phyloP scores from a whole-genome alignment of 2,329 filamentous ascomycete genomes.

The Alternaria arborescens region DNA sequence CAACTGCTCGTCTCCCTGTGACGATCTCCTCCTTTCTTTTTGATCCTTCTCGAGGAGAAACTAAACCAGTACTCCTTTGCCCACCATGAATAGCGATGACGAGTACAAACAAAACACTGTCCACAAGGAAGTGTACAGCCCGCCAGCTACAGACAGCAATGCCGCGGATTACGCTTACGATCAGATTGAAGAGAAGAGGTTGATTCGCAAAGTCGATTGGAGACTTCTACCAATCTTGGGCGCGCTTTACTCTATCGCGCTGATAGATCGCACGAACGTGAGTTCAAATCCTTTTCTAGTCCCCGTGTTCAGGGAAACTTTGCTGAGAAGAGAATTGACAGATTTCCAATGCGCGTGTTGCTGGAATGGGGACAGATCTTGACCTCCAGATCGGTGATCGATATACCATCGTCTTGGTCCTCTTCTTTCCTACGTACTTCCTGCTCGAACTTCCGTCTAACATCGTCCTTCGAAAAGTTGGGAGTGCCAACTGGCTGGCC shows the following conservation, averaged over 20 bases:
- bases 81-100: slow-evolving; percentile 24
- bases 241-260: slow-evolving; percentile 49
- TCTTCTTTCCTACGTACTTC: slow-evolving; percentile 41
- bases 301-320: neutral
- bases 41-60: slow-evolving; percentile 1
- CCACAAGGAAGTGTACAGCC: slow-evolving; percentile 19
- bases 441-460: slow-evolving; percentile 35
- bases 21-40: slow-evolving; percentile 1
- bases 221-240: slow-evolving; percentile 52
- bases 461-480: slow-evolving; percentile 36
- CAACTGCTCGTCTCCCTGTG: neutral
- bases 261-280: slow-evolving; percentile 49
- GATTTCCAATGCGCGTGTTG: slow-evolving; percentile 39
- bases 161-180: slow-evolving; percentile 20
- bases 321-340: slow-evolving; percentile 4
- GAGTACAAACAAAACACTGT: slow-evolving; percentile 19
- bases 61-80: neutral
- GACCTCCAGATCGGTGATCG: slow-evolving; percentile 29
- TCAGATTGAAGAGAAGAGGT: slow-evolving; percentile 28
- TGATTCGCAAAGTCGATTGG: slow-evolving; percentile 47
- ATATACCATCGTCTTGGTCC: slow-evolving; percentile 36
- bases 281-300: neutral
- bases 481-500: slow-evolving; percentile 39
- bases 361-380: slow-evolving; percentile 39
- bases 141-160: neutral